phyloP scores from a whole-genome alignment of 805 yeast genomes.

The Komagataella mondaviorum region DNA sequence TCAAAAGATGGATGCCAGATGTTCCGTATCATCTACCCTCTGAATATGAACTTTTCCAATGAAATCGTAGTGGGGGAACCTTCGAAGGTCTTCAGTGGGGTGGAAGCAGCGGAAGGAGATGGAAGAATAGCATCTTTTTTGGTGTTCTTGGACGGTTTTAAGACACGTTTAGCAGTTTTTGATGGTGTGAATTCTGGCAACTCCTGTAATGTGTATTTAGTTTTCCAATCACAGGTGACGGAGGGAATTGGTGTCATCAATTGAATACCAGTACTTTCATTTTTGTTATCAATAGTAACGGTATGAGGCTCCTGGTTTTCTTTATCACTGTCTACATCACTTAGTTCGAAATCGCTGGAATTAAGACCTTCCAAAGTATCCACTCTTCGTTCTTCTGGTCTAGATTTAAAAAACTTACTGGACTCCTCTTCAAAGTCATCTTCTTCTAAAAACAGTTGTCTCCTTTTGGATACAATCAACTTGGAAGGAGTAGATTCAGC shows the following conservation, averaged over 20 bases:
- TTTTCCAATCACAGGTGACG: neutral
- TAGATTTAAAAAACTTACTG: conserved; percentile 9
- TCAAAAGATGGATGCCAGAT: neutral
- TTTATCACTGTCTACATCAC: conserved; percentile 1
- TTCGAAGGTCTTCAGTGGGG: neutral
- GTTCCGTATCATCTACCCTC: neutral
- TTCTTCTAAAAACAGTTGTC: conserved; percentile 9
- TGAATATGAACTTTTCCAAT: neutral
- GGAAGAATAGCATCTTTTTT: neutral
- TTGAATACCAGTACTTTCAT: neutral
- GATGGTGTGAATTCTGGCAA: neutral
- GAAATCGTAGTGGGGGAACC: neutral
- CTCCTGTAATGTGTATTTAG: neutral
- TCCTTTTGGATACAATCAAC: conserved; percentile 14
- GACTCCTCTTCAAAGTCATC: conserved; percentile 3
- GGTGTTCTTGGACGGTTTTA: neutral
- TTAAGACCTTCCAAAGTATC: conserved; percentile 4
- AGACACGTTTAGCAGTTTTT: neutral
- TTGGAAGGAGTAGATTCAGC: neutral
- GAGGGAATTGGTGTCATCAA: neutral
- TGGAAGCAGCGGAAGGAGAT: neutral
- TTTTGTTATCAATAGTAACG: neutral
- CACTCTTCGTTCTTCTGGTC: neutral
- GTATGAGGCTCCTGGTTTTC: neutral
- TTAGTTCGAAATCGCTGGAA: conserved; percentile 16